Conservation (phyloP, 116 monocot genomes). For the Trichopus zeylanicus region DNA sequence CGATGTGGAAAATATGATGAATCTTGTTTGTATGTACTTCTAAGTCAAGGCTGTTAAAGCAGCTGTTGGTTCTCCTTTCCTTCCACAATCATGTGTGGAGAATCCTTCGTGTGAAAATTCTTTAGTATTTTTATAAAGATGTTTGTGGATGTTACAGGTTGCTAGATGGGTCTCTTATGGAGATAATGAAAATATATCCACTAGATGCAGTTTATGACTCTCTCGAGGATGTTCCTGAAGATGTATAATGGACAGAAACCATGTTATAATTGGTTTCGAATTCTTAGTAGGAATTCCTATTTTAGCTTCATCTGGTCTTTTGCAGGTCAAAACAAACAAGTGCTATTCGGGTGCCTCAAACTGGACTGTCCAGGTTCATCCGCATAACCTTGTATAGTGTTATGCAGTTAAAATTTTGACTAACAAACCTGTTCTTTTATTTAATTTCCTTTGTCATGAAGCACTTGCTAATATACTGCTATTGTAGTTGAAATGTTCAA, state of each 20-base stretch:
- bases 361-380: conserved; percentile 86
- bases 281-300: not conserved
- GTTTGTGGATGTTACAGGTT: conserved; percentile 36
- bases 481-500: not conserved
- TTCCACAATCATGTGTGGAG: no score
- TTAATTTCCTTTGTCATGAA: no score
- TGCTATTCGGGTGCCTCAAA: conserved; percentile 74
- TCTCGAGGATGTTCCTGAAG: conserved; percentile 90
- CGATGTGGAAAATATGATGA: conserved; percentile 89
- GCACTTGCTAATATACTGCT: not conserved
- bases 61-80: no score
- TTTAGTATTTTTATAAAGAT: not conserved
- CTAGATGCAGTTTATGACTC: conserved; percentile 79
- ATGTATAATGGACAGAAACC: conserved; percentile 32
- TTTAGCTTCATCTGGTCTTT: conserved; percentile 5
- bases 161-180: conserved; percentile 83
- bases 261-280: not conserved
- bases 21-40: conserved; percentile 51
- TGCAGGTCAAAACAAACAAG: conserved; percentile 80
- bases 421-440: no score
- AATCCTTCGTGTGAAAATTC: not conserved
- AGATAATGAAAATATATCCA: conserved; percentile 84
- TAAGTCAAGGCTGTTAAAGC: no score
- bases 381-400: not conserved
- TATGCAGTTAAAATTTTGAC: not conserved